Conservation (phyloP, 1,284 basidiomycete genomes). For the Cystobasidium slooffiae region DNA sequence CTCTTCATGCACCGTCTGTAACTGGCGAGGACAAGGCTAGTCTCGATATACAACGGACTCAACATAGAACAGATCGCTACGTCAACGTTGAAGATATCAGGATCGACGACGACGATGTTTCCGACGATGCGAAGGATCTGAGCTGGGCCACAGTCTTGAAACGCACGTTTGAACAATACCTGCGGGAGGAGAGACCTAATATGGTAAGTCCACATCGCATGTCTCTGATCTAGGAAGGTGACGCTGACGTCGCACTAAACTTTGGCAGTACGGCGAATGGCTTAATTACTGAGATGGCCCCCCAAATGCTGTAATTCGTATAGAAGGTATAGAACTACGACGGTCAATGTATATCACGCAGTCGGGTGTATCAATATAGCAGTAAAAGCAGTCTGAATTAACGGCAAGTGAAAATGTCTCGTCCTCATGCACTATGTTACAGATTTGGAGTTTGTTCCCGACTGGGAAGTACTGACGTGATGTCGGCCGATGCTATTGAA, state of each 20-base stretch:
- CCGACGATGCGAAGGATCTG: conserved; percentile 67
- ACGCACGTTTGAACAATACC: conserved; percentile 84
- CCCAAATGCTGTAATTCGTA: neutral
- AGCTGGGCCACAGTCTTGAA: conserved; percentile 89
- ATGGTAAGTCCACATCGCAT: conserved; percentile 23
- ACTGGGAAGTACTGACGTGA: conserved; percentile 20
- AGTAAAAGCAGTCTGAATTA: neutral
- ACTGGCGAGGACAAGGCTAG: conserved; percentile 24
- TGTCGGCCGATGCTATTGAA: conserved; percentile 23
- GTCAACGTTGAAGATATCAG: conserved; percentile 48
- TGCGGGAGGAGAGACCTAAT: conserved; percentile 76
- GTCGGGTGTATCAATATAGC: conserved; percentile 7
- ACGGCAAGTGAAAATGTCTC: neutral
- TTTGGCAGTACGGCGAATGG: conserved; percentile 14
- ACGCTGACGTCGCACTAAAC: neutral
- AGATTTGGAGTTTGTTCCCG: conserved; percentile 14
- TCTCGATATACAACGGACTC: conserved; percentile 45
- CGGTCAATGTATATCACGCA: too few relatives aligned
- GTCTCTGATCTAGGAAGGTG: neutral
- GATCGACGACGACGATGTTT: conserved; percentile 54
- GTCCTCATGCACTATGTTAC: neutral
- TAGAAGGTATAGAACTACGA: neutral
- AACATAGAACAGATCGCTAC: conserved; percentile 45
- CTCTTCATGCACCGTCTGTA: neutral
- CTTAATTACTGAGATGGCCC: neutral